Evolutionary conservation across 176 grass and related monocot genomes (phyloP), one percentile per base, ranked within the genome.

Genomic region (Hordeum marinum): DNA sequence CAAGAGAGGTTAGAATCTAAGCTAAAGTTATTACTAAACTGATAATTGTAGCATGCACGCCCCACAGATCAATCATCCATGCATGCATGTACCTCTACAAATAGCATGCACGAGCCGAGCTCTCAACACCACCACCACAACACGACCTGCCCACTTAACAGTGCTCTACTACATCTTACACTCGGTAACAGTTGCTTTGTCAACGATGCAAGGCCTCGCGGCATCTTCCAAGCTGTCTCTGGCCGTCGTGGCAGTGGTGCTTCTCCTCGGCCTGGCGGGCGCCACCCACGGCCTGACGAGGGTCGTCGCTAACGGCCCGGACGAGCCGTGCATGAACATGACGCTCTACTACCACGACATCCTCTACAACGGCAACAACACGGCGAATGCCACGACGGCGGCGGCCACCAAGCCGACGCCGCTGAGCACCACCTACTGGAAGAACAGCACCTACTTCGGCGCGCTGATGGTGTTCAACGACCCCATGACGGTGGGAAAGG

Each of bases 301-400:
- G 62, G 3, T 63, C 60, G 13, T 31, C 26, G 15, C 25, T 5
- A 29, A 7, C 26, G 13, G 11, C 26, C 12, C 26, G 0, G 26
- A 64, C 26, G 12, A 64, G 62, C 62, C 62, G 5, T 82, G 50
- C 50, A 54, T 1, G 50, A 54, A 54, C 50, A 54, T 54, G 50
- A 54, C 75, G 48, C 32, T 85, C 32, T 85, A 69, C 83, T 85
- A 59, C 74, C 83, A 85, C 75, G 83, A 85, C 83, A 85, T 78
- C 70, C 70, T 87, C 45, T 87, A 75, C 78, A 21, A 81, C 78
- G 70, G 60, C 74, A 58, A 7, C 24, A 87, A 75, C 85, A 68
- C 25, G 34, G 79, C 45, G 20, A 82, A 87, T 61, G 85, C 85
- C 42, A 85, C 75, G 25, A 1, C 79, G 79, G 61, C 85, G 35